Conservation (phyloP, 2,329 filamentous ascomycete species). For the Diaporthe ilicicola region DNA sequence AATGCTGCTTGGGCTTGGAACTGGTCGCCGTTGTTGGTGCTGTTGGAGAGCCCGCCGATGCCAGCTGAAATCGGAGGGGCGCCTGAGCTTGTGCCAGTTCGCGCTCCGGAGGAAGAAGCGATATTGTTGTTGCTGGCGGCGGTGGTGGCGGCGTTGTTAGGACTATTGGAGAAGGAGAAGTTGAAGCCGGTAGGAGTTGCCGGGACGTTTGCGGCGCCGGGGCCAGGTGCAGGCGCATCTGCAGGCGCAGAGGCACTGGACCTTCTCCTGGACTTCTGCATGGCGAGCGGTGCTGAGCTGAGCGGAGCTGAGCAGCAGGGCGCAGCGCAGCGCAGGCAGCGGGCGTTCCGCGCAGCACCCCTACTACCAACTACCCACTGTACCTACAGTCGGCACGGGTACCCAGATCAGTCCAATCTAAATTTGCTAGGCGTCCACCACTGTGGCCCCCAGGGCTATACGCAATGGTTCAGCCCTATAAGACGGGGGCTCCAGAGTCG, state of each 20-base stretch:
- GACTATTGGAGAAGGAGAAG: slow-evolving; percentile 32
- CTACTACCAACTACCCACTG: neutral
- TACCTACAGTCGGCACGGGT: neutral
- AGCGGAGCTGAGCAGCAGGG: neutral
- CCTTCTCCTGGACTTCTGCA: slow-evolving; percentile 21
- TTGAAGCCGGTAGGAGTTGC: slow-evolving; percentile 33
- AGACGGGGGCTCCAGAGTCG: neutral
- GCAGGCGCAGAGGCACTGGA: slow-evolving; percentile 15
- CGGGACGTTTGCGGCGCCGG: slow-evolving; percentile 26
- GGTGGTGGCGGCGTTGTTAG: slow-evolving; percentile 29
- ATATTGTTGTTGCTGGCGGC: neutral
- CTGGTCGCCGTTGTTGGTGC: slow-evolving; percentile 31
- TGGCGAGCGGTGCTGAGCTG: slow-evolving; percentile 2
- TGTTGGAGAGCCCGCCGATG: slow-evolving; percentile 28
- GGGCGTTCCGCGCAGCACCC: slow-evolving; percentile 15
- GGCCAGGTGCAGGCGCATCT: neutral
- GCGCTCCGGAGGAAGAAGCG: slow-evolving; percentile 37
- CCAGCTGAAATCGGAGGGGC: slow-evolving; percentile 34
- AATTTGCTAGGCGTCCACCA: slow-evolving; percentile 14
- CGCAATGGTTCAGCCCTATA: slow-evolving; percentile 13
- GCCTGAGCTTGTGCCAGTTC: slow-evolving; percentile 48
- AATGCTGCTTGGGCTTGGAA: slow-evolving; percentile 27
- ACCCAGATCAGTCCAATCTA: slow-evolving; percentile 9
- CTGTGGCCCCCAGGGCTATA: neutral
- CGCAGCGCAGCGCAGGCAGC: neutral